Conservation (phyloP, 768 basidiomycete genomes). For the Zangia roseola region DNA sequence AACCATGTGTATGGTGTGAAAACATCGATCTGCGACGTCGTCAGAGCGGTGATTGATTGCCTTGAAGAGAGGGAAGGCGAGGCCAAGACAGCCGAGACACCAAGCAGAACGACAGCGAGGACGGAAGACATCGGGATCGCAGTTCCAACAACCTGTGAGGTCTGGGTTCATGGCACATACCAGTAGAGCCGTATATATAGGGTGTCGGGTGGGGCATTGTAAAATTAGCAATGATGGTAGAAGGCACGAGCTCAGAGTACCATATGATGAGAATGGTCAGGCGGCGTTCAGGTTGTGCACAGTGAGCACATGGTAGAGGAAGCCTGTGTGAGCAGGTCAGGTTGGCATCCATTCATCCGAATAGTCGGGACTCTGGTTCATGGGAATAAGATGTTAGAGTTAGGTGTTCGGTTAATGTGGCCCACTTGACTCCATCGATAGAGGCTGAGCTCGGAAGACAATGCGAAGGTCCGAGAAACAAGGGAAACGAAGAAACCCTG, state of each 20-base stretch:
- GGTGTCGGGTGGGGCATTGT: not conserved
- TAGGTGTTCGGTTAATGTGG: too few relatives aligned
- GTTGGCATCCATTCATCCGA: not conserved
- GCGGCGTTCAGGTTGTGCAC: not conserved
- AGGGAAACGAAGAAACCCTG: not conserved
- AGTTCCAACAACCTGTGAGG: not conserved
- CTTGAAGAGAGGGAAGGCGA: slow-evolving; percentile 31
- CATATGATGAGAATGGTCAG: slow-evolving; percentile 9
- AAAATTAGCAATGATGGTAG: slow-evolving; percentile 8
- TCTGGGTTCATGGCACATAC: not conserved
- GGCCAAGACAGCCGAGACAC: slow-evolving; percentile 10
- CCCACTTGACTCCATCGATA: too few relatives aligned
- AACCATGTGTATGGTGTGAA: slow-evolving; percentile 51
- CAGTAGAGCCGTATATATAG: not conserved
- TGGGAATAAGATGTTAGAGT: not conserved
- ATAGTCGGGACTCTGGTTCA: not conserved
- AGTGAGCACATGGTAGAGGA: not conserved
- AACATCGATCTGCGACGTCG: slow-evolving; percentile 38
- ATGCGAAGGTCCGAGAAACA: not conserved
- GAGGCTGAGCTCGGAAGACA: not conserved
- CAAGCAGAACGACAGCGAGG: slow-evolving; percentile 16
- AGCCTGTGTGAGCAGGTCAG: not conserved
- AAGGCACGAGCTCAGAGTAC: not conserved
- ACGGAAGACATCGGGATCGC: slow-evolving; percentile 15
- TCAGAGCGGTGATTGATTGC: slow-evolving; percentile 40